phyloP scores from a whole-genome alignment of 305 asterid genomes.

The Rubia peregrina region DNA sequence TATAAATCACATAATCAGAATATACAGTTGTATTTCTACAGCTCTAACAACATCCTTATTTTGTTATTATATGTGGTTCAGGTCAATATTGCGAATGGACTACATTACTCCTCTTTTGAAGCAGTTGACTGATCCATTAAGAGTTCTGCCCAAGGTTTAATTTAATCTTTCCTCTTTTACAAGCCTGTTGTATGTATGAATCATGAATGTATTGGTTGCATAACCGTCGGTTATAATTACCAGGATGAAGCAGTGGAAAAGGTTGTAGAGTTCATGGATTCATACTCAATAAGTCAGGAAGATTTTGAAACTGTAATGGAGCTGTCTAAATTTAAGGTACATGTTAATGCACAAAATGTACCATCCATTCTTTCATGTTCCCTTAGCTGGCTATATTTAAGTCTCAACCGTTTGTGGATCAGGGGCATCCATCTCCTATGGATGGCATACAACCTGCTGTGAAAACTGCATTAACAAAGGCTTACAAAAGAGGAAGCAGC shows the following conservation, averaged over 20 bases:
- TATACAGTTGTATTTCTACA: too few species aligned
- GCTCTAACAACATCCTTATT: constrained; percentile 8
- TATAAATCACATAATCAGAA: too few species aligned
- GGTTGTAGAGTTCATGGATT: constrained; percentile 86
- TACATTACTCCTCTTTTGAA: constrained; percentile 58
- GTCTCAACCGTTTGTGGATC: constrained; percentile 16
- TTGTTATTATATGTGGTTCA: constrained; percentile 26
- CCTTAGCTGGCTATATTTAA: background rate
- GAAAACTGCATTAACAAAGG: constrained; percentile 84
- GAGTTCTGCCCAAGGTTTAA: constrained; percentile 61
- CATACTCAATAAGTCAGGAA: constrained; percentile 80
- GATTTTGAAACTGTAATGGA: constrained; percentile 77
- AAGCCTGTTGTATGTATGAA: background rate
- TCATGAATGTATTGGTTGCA: background rate
- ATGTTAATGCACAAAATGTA: background rate
- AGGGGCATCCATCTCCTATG: constrained; percentile 81
- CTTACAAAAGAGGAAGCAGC: constrained; percentile 89
- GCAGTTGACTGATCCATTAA: constrained; percentile 74
- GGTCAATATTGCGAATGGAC: constrained; percentile 80
- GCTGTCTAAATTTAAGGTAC: constrained; percentile 83
- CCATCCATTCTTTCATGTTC: background rate
- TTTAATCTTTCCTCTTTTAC: constrained; percentile 10
- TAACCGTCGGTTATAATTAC: constrained; percentile 21
- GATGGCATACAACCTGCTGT: constrained; percentile 86
- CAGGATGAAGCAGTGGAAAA: constrained; percentile 94